Base-by-base conservation (phyloP, 2,329 filamentous ascomycete species). In the Geoglossum cookeanum region DNA sequence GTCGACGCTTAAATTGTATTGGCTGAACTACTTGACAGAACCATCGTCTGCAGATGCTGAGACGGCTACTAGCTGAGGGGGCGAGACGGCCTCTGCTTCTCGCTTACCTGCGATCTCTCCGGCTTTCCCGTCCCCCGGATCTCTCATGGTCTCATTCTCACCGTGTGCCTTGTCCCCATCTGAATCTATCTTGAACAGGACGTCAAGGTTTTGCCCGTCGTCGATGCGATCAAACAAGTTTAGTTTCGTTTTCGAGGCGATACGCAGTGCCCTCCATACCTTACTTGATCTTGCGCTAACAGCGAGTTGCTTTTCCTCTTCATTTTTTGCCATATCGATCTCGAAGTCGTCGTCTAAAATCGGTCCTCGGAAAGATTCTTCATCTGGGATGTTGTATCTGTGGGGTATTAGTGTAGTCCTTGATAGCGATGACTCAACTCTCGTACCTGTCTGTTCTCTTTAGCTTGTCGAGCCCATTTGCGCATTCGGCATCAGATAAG, bases 161-260 rank as follows among this genome's bases (percentile, higher is more conserved):
- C 17, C 30, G 9, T 37, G 30, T 27, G 17, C 29, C 22, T 53
- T 53, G 33, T 53, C 49, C 4, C 49, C 49, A 9, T 53, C 49
- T 9, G 49, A 22, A 32, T 53, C 49, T 35, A 17, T 22, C 44
- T 68, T 70, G 58, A 77, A 75, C 59, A 78, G 70, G 59, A 70
- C 68, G 60, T 78, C 72, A 59, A 82, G 67, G 61, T 87, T 86
- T 66, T 85, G 85, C 45, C 85, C 83, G 62, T 89, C 83, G 57
- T 95, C 89, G 53, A 95, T 85, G 68, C 85, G 87, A 68, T 97
- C 90, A 68, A 97, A 92, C 22, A 81, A 73, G 49, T 80, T 78
- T 62, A 97, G 77, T 63, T 84, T 85, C 58, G 76, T 81, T 61
- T 80, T 81, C 58, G 85, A 82, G 8, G 88, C 85, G 61, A 94